These are phyloP conservation scores for Fusarium poae DNA, from an alignment of 2,329 filamentous ascomycete genomes.

Conservation along the genomic window DNA sequence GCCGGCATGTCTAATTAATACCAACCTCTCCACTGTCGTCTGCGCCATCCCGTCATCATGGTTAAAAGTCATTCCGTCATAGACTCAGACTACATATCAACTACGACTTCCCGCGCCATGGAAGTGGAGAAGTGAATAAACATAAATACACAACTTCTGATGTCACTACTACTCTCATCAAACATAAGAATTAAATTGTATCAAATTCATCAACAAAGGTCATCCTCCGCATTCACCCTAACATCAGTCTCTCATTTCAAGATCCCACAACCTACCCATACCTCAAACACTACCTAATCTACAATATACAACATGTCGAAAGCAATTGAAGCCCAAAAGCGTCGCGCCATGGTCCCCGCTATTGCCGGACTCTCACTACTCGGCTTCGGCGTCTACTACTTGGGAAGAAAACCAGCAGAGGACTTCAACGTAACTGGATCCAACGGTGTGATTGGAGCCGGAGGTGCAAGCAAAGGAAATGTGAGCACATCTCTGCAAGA, in stretches of 20 bases:
- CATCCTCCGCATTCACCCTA: background rate
- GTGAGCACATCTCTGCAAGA: background rate
- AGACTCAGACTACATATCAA: constrained; percentile 2
- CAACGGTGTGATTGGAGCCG: constrained; percentile 11
- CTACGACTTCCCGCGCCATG: background rate
- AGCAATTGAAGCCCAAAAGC: constrained; percentile 5
- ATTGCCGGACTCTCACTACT: constrained; percentile 2
- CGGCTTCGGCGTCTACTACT: constrained; percentile 5
- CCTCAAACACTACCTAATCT: accelerated
- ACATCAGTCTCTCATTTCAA: background rate
- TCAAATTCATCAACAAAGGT: background rate
- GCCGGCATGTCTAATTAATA: background rate
- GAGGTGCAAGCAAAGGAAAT: background rate
- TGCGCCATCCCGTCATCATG: constrained; percentile 9
- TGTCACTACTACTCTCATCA: background rate
- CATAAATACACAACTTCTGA: background rate
- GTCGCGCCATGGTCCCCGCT: background rate
- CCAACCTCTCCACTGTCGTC: background rate
- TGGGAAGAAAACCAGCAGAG: background rate
- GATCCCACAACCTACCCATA: background rate
- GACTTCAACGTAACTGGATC: background rate
- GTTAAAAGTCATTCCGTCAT: constrained; percentile 8
- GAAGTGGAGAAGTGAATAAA: background rate
- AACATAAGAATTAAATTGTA: background rate
- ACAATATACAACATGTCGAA: background rate